phyloP scores from a whole-genome alignment of 2,329 filamentous ascomycete species.

The Botrytis porri region DNA sequence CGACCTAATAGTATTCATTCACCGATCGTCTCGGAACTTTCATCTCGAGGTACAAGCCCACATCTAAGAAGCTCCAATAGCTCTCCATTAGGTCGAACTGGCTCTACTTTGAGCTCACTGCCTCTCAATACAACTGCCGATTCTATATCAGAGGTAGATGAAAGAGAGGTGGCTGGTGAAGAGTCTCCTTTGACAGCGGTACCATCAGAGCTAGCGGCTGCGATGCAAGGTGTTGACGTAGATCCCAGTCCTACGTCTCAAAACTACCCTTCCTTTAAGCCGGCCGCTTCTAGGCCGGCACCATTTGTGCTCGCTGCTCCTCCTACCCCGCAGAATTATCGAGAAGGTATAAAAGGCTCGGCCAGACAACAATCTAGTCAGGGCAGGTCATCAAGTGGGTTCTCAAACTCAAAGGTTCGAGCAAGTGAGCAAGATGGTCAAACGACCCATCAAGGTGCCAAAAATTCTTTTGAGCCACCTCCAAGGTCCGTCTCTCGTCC shows the following conservation, averaged over 20 bases:
- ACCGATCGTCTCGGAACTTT: slow-evolving; percentile 24
- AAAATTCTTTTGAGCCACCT: slow-evolving; percentile 1
- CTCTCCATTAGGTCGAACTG: slow-evolving; percentile 31
- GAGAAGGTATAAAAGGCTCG: slow-evolving; percentile 11
- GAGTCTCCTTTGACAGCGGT: slow-evolving; percentile 26
- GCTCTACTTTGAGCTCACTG: slow-evolving; percentile 29
- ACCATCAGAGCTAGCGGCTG: slow-evolving; percentile 30
- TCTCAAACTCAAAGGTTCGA: slow-evolving; percentile 6
- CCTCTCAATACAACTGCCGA: slow-evolving; percentile 27
- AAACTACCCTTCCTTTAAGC: slow-evolving; percentile 13
- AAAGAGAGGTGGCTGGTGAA: slow-evolving; percentile 25
- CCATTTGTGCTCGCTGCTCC: slow-evolving; percentile 32
- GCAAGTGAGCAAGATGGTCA: background rate
- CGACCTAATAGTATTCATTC: slow-evolving; percentile 31
- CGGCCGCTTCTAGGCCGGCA: slow-evolving; percentile 18
- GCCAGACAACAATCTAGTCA: slow-evolving; percentile 4
- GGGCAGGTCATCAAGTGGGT: too few species aligned
- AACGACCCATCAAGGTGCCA: background rate
- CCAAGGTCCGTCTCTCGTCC: slow-evolving; percentile 16
- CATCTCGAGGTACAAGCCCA: slow-evolving; percentile 31
- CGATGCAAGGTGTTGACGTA: slow-evolving; percentile 33
- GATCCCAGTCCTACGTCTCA: slow-evolving; percentile 24
- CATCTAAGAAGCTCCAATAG: slow-evolving; percentile 26
- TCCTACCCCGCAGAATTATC: slow-evolving; percentile 29
- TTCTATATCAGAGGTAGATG: slow-evolving; percentile 36